phyloP scores from a whole-genome alignment of 179 eudicot species.

The Beta lomatogona region DNA sequence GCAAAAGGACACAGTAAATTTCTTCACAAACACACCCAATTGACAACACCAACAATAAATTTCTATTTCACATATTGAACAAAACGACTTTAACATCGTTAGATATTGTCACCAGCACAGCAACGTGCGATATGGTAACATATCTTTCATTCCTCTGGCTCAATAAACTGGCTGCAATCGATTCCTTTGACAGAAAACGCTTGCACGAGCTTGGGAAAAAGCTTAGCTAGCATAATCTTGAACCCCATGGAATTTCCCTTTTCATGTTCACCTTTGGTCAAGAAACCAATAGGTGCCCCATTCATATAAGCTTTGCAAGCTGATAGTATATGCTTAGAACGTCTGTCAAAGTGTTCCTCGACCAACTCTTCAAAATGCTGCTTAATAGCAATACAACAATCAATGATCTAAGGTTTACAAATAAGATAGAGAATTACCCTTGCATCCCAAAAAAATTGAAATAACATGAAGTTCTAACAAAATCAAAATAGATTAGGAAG shows the following conservation, averaged over 20 bases:
- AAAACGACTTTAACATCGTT: conserved; percentile 11
- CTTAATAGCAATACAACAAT: conserved; percentile 9
- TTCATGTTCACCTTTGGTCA: conserved; percentile 32
- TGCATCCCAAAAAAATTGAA: background rate
- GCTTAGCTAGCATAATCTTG: conserved; percentile 92
- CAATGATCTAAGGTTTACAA: background rate
- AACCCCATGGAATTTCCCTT: conserved; percentile 76
- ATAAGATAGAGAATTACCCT: background rate
- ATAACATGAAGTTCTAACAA: background rate
- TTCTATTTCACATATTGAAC: conserved; percentile 25
- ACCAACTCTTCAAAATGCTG: conserved; percentile 87
- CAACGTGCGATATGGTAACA: background rate
- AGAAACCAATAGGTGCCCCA: conserved; percentile 62
- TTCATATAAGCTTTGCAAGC: conserved; percentile 84
- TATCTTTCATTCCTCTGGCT: conserved; percentile 20
- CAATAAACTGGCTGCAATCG: conserved; percentile 47
- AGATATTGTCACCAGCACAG: background rate
- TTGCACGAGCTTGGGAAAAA: conserved; percentile 75
- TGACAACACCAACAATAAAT: background rate
- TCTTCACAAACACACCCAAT: background rate
- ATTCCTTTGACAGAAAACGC: conserved; percentile 69
- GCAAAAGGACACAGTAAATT: background rate
- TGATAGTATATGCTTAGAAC: conserved; percentile 46
- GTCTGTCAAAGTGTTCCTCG: conserved; percentile 59
- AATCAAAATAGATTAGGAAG: background rate